Conservation (phyloP, 441 rosid species). For the Oxalis stricta region DNA sequence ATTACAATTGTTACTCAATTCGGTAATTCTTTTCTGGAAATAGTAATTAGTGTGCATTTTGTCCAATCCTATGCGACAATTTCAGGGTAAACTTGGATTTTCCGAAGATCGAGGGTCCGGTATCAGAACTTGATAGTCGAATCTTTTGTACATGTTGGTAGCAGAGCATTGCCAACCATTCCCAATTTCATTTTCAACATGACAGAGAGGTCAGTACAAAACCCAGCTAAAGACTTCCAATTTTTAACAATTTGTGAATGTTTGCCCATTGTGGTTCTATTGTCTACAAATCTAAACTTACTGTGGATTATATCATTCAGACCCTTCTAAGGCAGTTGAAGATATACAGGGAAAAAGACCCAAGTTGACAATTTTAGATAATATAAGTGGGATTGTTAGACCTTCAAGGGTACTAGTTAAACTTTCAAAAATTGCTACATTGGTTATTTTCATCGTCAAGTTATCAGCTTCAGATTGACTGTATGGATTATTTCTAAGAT, state of each 20-base stretch:
- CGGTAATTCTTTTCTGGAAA: no score
- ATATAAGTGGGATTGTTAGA: slow-evolving; percentile 64
- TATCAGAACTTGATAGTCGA: slow-evolving; percentile 65
- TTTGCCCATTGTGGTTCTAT: neutral
- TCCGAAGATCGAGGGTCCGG: slow-evolving; percentile 87
- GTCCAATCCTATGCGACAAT: slow-evolving; percentile 1
- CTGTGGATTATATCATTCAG: slow-evolving; percentile 18
- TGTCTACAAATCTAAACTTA: neutral
- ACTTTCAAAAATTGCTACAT: neutral
- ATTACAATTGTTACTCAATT: no score
- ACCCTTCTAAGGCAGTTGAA: slow-evolving; percentile 51
- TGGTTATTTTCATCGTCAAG: neutral
- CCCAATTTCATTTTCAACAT: slow-evolving; percentile 83
- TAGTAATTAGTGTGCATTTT: no score
- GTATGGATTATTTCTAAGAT: slow-evolving; percentile 23
- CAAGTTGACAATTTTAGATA: slow-evolving; percentile 77
- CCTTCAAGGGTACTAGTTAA: slow-evolving; percentile 65
- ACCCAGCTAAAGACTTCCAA: neutral
- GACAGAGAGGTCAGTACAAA: slow-evolving; percentile 70
- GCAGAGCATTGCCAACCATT: slow-evolving; percentile 92
- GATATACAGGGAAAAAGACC: slow-evolving; percentile 41
- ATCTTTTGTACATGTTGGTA: slow-evolving; percentile 83
- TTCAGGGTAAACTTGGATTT: slow-evolving; percentile 78
- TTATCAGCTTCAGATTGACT: slow-evolving; percentile 1
- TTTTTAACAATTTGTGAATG: neutral